Base-by-base conservation (phyloP, 2,329 filamentous ascomycete genomes). In the Fusarium scirpi region DNA sequence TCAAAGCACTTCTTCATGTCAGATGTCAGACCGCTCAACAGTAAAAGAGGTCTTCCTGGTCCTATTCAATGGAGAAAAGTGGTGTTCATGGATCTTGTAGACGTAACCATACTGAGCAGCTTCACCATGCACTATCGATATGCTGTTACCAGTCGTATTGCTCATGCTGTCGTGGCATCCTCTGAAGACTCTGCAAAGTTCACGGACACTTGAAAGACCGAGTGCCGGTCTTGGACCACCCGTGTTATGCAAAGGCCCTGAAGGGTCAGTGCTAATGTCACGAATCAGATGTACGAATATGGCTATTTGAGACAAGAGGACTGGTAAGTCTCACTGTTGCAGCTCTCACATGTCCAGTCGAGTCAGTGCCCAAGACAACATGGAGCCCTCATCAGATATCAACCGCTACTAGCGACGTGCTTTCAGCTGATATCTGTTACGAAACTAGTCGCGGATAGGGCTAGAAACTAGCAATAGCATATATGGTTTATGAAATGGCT, bases 121-220 rank as follows among this genome's bases (percentile, higher is more conserved):
- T 54, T 61, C 20, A n/a, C 44, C 25, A 53, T 49, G 45, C 41
- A 40, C 25, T 43, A 43, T 24, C 8, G 24, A 30, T 30, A 40
- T 62, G 38, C 44, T 12, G 30, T 44, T 61, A 43, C 46, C 30
- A 59, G 49, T 49, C 15, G 46, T 56, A 71, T 65, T 29, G 41
- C 43, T 27, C 38, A 47, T 58, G 63, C 63, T 71, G 58, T 71
- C 67, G 67, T 70, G 67, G 63, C 67, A 70, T 60, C 45, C 44
- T 68, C 67, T 64, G 32, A 45, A 46, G 47, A 32, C 56, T 52
- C 47, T 65, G 43, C 45, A 52, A 47, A 70, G 54, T 54, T 47
- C 58, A 56, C 41, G 52, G 62, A 38, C 54, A 62, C 25, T 34
- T 63, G 41, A 67, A 67, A 52, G 32, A 30, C 44, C 47, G 66